Evolutionary conservation across 306 rosid genomes (phyloP), one percentile per base, ranked within the genome.

Genomic region (Quillaja saponaria): DNA sequence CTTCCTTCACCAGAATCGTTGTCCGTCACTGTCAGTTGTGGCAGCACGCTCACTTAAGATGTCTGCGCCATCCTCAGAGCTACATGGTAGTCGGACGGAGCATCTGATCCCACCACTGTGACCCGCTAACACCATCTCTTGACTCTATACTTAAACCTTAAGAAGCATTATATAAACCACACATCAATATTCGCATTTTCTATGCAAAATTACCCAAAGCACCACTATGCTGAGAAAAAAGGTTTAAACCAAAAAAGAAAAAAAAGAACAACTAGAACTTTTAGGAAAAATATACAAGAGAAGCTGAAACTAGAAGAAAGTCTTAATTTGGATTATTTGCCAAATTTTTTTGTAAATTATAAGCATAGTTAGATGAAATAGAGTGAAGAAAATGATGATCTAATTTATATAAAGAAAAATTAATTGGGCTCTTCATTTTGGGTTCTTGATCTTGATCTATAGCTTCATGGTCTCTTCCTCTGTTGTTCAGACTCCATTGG

Each of bases 81-180:
- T 40, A 89, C 84, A 55, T 83, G 96, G 60, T 84, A 92, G 62
- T 89, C 95, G 65, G 99, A 83, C 66, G 96, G 95, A 83, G 95
- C 91, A 76, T 92, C 96, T 57, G 95, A 92, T 85, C 89, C 99
- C 52, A 89, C 95, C 78, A 92, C 96, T 79, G 97, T 87, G 64
- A 92, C 99, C 72, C 95, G 47, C 75, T 80, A 50, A 82, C 82
- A 17, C 82, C 88, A 61, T 87, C 97, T 51, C 95, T 88, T 20
- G 85, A 79, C 75, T 92, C 99, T 96, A 92, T 92, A 35, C 54
- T 65, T 63, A 73, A 66, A 74, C 62, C 44, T 61, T 68, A 49
- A 74, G 42, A 49, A 70, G 76, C 57, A 59, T 49, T 74, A 52
- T 68, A 80, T 18, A 37, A 74, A 40, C 77, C 64, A 67, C 63